Conservation (phyloP, 257 asterid genomes). For the Nicotiana tomentosiformis region DNA sequence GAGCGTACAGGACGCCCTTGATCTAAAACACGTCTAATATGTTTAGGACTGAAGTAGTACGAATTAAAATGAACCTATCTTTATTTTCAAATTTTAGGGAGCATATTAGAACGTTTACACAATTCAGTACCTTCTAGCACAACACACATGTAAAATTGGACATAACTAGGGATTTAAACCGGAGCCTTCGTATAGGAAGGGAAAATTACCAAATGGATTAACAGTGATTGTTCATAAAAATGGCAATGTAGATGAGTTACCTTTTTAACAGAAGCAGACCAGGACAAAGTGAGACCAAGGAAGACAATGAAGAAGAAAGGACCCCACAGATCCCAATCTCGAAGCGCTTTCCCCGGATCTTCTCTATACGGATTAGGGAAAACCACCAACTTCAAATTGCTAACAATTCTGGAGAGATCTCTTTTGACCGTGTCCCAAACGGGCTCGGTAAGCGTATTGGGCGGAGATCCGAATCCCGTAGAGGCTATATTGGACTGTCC, state of each 20-base stretch:
- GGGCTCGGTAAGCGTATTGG: constrained; percentile 86
- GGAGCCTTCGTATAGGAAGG: too few species aligned
- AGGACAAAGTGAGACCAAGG: constrained; percentile 86
- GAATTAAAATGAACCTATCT: too few species aligned
- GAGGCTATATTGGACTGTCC: constrained; percentile 16
- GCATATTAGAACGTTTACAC: background rate
- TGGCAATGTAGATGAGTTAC: constrained; percentile 16
- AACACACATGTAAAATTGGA: background rate
- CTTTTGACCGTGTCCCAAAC: constrained; percentile 96
- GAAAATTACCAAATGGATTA: too few species aligned
- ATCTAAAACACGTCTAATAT: too few species aligned
- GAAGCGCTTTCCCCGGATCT: constrained; percentile 95
- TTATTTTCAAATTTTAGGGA: too few species aligned
- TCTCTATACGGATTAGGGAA: constrained; percentile 91
- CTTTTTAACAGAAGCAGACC: constrained; percentile 97
- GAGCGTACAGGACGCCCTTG: too few species aligned
- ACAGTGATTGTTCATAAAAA: too few species aligned
- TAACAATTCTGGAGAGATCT: constrained; percentile 79
- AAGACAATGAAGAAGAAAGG: constrained; percentile 95
- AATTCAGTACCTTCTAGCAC: background rate
- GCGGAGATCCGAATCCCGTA: constrained; percentile 66
- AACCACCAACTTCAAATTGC: constrained; percentile 87
- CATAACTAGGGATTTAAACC: too few species aligned
- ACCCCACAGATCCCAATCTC: constrained; percentile 99
- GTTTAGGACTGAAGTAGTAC: too few species aligned